Base-by-base conservation (phyloP, 176 grass and related monocot species). In the Carex pumila region DNA sequence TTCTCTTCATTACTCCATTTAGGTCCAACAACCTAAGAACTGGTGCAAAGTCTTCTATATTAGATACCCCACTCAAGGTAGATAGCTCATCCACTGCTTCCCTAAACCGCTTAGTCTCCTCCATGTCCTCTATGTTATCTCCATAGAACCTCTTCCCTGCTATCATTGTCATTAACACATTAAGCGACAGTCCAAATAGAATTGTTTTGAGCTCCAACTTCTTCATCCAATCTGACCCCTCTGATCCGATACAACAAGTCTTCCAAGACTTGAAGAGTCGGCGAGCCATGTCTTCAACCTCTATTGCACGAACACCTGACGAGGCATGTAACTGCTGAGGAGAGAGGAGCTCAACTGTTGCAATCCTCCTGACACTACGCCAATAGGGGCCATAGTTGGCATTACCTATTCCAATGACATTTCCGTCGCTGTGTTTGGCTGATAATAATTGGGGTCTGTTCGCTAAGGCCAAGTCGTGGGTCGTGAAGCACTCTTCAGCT, bases 1-100 rank as follows among this genome's bases (percentile, higher is more conserved):
- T 12, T 17, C 36, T 81, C 85, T 67, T 81, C 43, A 31, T 67
- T 49, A 10, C 11, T 21, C 85, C 76, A 36, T 55, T 50, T 13
- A 64, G 54, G 5, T 52, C 85, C 3, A 86, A 12, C 3, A 64
- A 71, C 30, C 18, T 70, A 37, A 82, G 52, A 19, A 32, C 30
- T 8, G 85, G 75, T 43, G 81, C 8, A 61, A 71, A 86, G 31
- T 86, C 85, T 45, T 54, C 76, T 12, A 43, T n/a, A 34, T 86
- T 86, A 29, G 61, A 39, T 1, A 63, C 17, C 2, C 19, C 64
- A 22, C 52, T 82, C 17, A 61, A 56, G 11, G 6, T 7, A 7
- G 82, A 52, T 21, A 19, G 13, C 34, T 87, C 78, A 45, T 69
- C 78, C 50, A 73, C 64, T 0, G 80, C 43, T 63, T 87, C 49